Base-by-base conservation (phyloP, 2,329 filamentous ascomycete species). In the Clonostachys byssicola region DNA sequence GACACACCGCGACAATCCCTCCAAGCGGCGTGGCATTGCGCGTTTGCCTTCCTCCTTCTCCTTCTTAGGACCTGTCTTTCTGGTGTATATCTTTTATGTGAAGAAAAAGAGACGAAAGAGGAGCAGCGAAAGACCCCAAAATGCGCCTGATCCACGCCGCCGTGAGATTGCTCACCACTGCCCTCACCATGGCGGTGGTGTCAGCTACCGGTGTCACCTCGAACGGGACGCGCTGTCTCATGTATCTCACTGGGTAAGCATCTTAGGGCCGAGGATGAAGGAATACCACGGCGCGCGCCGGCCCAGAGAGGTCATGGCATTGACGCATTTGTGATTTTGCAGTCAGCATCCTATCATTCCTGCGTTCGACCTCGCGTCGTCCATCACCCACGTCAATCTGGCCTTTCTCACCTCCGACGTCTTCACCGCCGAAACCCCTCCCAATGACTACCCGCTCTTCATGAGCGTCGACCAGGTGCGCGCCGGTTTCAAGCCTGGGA, bases 381-480 rank as follows among this genome's bases (percentile, higher is more conserved):
- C 70, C 16, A 68, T 83, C n/a, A 79, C 78, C 1, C 80, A 83
- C 54, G 74, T 83, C 12, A 70, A 74, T 12, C 60, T 84, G 16
- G 80, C 81, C 2, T 84, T 84, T 51, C 75, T 83, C 71, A 65
- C 61, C 13, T 76, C 80, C 0, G 65, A 69, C 12, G 52, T 63
- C 16, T 83, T 84, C 65, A 80, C 80, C 50, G 59, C 65, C 5
- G 65, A 64, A 2, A 52, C 59, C 5, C 47, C 57, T 16, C 14
- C 36, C 36, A 23, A 42, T 12, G 23, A 41, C 5, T 81, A 75
- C 65, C 73, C 76, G 1, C 61, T 85, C 6, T 83, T 83, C 54
- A 77, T 73, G 5, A 71, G 70, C 2, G 69, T 84, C 3, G 56
- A 61, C 4, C 60, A 70, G 12, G 69, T 75, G 13, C 76, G 81